A percentile compares a stretch with the other conserved stretches of the same genome.
Evolutionary conservation across 495 filamentous ascomycete genomes (phyloP).

Genomic region (Xylaria palmicola): DNA sequence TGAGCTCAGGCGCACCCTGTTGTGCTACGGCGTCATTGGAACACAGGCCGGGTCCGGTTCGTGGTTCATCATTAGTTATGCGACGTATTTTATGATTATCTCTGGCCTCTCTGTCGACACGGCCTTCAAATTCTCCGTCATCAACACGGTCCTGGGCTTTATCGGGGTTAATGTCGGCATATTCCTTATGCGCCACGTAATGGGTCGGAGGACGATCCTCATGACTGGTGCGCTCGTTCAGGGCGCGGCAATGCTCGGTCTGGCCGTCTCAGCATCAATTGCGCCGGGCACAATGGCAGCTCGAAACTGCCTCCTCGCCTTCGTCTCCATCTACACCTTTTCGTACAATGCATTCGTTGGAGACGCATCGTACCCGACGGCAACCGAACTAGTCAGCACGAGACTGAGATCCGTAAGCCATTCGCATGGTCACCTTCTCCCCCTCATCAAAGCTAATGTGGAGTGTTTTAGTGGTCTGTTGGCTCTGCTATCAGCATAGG

Average conservation of each 20-base stretch:
- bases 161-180: constrained; percentile 41
- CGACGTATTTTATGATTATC: constrained; percentile 42
- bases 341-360: constrained; percentile 42
- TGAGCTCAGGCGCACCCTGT: constrained; percentile 38
- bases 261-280: constrained; percentile 34
- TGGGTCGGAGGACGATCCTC: constrained; percentile 34
- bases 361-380: constrained; percentile 42
- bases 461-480: too few species aligned
- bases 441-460: too few species aligned
- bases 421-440: too few species aligned
- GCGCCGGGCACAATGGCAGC: constrained; percentile 26
- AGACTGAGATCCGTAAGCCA: constrained; percentile 49
- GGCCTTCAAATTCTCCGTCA: constrained; percentile 40
- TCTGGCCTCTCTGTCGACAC: constrained; percentile 36
- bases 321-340: constrained; percentile 27
- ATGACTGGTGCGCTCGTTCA: constrained; percentile 36
- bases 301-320: constrained; percentile 31
- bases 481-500: constrained; percentile 49
- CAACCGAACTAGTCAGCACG: constrained; percentile 46
- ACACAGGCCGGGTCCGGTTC: constrained; percentile 36
- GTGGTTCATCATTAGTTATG: constrained; percentile 44
- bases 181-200: constrained; percentile 37
- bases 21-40: constrained; percentile 38
- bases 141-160: constrained; percentile 41
- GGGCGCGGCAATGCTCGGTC: constrained; percentile 36